Base-by-base conservation (phyloP, 345 rosid genomes). In the Populus ilicifolia region DNA sequence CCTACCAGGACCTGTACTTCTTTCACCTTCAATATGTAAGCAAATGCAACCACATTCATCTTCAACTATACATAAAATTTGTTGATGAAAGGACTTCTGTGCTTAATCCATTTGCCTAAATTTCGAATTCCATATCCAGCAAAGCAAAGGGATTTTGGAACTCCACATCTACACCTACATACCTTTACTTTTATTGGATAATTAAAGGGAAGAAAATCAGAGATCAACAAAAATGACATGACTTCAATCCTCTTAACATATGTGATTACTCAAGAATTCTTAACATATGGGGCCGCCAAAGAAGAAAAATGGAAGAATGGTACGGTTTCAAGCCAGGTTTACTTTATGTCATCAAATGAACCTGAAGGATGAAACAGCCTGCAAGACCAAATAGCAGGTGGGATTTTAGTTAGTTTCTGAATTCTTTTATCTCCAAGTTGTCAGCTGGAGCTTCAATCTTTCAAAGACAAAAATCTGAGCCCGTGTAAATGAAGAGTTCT, bases 281-380 rank as follows among this genome's bases (percentile, higher is more conserved):
- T 50, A 50, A 50, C 56, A 50, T 5, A 17, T 17, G 20, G 52
- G 52, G 56, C 56, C 56, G 56, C 56, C 56, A 16, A 50, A 50
- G 21, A 50, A 50, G 56, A 16, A 50, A 48, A 17, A 50, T 14
- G 20, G 20, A 50, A 50, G 56, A 50, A 50, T 50, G 56, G 16
- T 17, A 50, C 21, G 17, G 56, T 50, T 50, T 4, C 20, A 50
- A 46, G 21, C 56, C 21, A 16, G 56, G 56, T 16, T 50, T 50
- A 48, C 56, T 50, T 14, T 50, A 17, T 50, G 56, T 50, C 56
- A 9, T 93, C 89, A 92, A 33, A 79, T 88, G 83, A 95, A 93
- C 76, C 61, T 86, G 89, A 92, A 93, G 77, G 99, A 93, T 66
- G 89, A 80, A 76, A 93, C 90, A 35, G 82, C 86, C 98, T 95